Conservation (phyloP, 352 stramenopile species). For the Globisporangium nodosum region DNA sequence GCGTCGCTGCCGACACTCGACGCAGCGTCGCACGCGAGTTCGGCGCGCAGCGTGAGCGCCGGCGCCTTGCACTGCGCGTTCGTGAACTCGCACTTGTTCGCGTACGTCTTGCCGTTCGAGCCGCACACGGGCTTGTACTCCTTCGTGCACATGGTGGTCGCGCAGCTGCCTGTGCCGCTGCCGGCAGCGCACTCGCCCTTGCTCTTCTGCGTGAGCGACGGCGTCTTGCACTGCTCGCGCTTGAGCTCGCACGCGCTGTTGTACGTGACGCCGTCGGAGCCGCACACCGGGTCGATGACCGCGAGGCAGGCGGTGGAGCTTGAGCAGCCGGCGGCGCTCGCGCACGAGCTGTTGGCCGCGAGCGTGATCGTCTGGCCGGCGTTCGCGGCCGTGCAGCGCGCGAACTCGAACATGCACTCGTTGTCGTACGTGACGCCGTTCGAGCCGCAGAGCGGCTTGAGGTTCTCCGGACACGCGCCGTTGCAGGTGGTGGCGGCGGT, state of each 20-base stretch:
- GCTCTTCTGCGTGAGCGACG: slow-evolving; percentile 1
- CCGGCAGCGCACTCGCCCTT: not conserved
- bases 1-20: not conserved
- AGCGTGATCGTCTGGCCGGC: slow-evolving; percentile 3
- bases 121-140: slow-evolving; percentile 18
- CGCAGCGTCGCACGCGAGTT: not conserved
- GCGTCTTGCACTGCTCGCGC: slow-evolving; percentile 4
- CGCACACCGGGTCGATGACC: slow-evolving; percentile 16
- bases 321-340: not conserved
- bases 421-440: slow-evolving; percentile 6
- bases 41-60: not conserved
- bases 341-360: slow-evolving; percentile 1
- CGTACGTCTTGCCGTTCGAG: slow-evolving; percentile 29
- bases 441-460: slow-evolving; percentile 7
- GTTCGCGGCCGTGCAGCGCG: not conserved
- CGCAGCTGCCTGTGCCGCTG: not conserved
- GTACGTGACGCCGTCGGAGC: slow-evolving; percentile 31
- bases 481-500: slow-evolving; percentile 4
- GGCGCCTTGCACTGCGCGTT: slow-evolving; percentile 8
- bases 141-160: slow-evolving; percentile 3
- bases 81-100: slow-evolving; percentile 2
- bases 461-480: slow-evolving; percentile 9
- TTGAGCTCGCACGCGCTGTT: slow-evolving; percentile 3
- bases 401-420: slow-evolving; percentile 4
- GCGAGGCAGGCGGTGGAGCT: not conserved